Evolutionary conservation across 768 basidiomycete genomes (phyloP), one percentile per base, ranked within the genome.

Genomic region (Leccinum longicurvipes): DNA sequence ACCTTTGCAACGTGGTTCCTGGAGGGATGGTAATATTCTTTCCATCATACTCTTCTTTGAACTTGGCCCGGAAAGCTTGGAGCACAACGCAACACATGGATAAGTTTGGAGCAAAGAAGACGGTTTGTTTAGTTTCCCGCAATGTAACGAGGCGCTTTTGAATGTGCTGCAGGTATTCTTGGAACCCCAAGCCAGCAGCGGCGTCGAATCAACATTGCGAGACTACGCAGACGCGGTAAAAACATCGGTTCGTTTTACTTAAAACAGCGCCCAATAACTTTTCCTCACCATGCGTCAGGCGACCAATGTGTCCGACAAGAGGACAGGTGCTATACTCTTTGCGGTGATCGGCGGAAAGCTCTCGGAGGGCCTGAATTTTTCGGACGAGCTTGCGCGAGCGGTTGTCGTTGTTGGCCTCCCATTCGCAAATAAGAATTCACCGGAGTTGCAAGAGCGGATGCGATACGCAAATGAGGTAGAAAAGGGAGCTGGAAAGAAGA

Each of bases 301-400:
- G 17, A 19, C 42, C 12, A 54, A 63, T 47, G 9, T 23, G 28
- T 60, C 68, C 31, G 56, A 62, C 67, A 69, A 71, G 73, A 59
- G 66, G 65, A 71, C 71, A 1, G 93, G 93, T 15, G 91, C 92
- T 3, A 69, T 99, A 36, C 75, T 99, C 5, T 87, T 98, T 53
- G 96, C 97, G 2, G 97, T 98, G 10, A 87, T 98, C 25, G 95
- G 95, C 17, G 96, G 94, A 25, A 98, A 98, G 68, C 80, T 99
- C n/a, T 95, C 93, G 0, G 97, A 99, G 73, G 96, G 95, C 8
- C 69, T 86, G 36, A 86, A 87, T 63, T 88, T 88, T 64, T 80
- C 85, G 19, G 89, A 93, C 67, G 80, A 85, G 47, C 82, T 92
- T 15, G 93, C 94, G 3, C 86, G 94, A 28, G 88, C 85, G 11